A percentile compares a stretch with the other conserved stretches of the same genome.
These are phyloP conservation scores for Lepidium africanum DNA, from an alignment of 345 rosid genomes.

Conservation along the genomic window DNA sequence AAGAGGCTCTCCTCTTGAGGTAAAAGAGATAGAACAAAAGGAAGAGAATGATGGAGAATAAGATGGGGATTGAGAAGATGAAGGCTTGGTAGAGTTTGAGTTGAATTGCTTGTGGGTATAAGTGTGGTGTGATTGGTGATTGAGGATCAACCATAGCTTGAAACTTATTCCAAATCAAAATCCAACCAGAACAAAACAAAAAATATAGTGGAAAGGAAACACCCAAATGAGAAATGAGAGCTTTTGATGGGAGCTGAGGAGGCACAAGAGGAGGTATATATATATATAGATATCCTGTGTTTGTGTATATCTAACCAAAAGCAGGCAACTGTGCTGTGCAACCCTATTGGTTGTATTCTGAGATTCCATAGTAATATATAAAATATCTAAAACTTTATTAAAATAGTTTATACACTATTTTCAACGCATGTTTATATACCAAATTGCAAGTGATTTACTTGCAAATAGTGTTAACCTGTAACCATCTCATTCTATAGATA, in stretches of 20 bases:
- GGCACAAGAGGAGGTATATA: slow-evolving; percentile 16
- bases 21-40: slow-evolving; percentile 86
- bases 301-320: slow-evolving; percentile 12
- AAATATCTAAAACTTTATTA: slow-evolving; percentile 2
- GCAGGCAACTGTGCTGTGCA: slow-evolving; percentile 9
- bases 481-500: neutral
- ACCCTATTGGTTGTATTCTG: slow-evolving; percentile 8
- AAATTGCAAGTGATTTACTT: neutral
- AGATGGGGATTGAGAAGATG: slow-evolving; percentile 92
- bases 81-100: slow-evolving; percentile 93
- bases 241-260: slow-evolving; percentile 12
- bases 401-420: neutral
- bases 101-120: slow-evolving; percentile 78
- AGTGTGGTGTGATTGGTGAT: slow-evolving; percentile 53
- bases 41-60: slow-evolving; percentile 83
- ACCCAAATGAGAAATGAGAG: slow-evolving; percentile 13
- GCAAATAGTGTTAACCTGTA: neutral
- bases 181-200: neutral
- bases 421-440: neutral
- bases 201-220: neutral
- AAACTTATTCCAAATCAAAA: neutral
- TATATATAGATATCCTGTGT: slow-evolving; percentile 18
- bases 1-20: slow-evolving; percentile 81
- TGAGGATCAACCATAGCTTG: slow-evolving; percentile 57
- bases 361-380: slow-evolving; percentile 17